phyloP scores from a whole-genome alignment of 2,329 filamentous ascomycete species.

The Aspergillus ochraceus region DNA sequence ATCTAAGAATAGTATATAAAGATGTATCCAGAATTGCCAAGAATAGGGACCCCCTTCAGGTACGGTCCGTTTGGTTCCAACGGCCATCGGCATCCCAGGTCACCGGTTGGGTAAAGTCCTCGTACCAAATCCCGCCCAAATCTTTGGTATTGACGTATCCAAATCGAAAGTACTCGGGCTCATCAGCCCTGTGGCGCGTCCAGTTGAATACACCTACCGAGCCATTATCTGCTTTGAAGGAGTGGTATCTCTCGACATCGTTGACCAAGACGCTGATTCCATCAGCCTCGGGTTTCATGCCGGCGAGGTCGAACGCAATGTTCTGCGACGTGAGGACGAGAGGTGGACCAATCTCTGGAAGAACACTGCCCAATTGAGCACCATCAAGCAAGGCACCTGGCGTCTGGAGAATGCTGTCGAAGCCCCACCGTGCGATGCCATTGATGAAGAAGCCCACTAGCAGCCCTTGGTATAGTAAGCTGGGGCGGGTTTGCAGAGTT shows the following conservation, averaged over 20 bases:
- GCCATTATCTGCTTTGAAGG: slow-evolving; percentile 47
- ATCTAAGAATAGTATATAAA: not conserved
- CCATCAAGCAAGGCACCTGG: slow-evolving; percentile 49
- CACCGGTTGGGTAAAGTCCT: slow-evolving; percentile 40
- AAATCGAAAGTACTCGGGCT: slow-evolving; percentile 46
- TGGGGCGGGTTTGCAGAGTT: slow-evolving; percentile 58
- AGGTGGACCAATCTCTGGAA: slow-evolving; percentile 30
- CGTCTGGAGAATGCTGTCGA: slow-evolving; percentile 60
- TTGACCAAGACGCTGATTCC: slow-evolving; percentile 62
- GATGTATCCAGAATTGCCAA: not conserved
- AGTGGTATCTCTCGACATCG: slow-evolving; percentile 60
- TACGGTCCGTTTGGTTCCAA: slow-evolving; percentile 11
- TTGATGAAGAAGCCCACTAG: slow-evolving; percentile 64
- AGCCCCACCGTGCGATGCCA: slow-evolving; percentile 64
- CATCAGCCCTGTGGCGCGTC: slow-evolving; percentile 29
- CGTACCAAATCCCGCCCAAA: slow-evolving; percentile 40
- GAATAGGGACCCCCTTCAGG: not conserved
- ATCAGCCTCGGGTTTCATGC: slow-evolving; percentile 39
- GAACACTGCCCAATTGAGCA: slow-evolving; percentile 32
- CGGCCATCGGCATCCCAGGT: slow-evolving; percentile 32
- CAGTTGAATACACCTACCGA: slow-evolving; percentile 32
- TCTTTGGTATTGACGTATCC: slow-evolving; percentile 39
- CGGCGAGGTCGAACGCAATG: slow-evolving; percentile 32
- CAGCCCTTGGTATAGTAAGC: slow-evolving; percentile 61
- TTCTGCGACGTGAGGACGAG: slow-evolving; percentile 22